Base-by-base conservation (phyloP, 2,329 filamentous ascomycete species). In the Paecilomyces dactylethromorphus region DNA sequence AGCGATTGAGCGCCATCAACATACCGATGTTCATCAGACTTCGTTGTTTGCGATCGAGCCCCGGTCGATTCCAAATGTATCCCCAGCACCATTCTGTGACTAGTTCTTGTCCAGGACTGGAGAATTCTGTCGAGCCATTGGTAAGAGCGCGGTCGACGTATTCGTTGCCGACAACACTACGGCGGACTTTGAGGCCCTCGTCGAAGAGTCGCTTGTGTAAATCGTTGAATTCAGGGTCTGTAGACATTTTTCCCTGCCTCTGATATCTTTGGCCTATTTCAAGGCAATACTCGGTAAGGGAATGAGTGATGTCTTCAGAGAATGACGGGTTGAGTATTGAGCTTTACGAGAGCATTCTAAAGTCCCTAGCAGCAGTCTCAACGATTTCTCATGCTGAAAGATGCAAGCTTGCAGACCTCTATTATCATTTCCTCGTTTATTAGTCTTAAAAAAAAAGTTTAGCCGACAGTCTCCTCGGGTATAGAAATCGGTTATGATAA, bases 61-160 rank as follows among this genome's bases (percentile, higher is more conserved):
- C 86, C 0, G 84, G 84, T 7, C 86, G 80, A 3, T 82, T 82
- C 86, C 86, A 89, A 26, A 82, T 80, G 59, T 80, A 80, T 13
- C 85, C 85, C 86, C 85, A 88, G 73, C 82, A 84, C 68, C 79
- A 83, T 71, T 87, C 85, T 0, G 85, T 87, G 1, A 86, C 81
- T 39, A 86, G 77, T 63, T 87, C 82, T 70, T 88, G 85, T 64
- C 83, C 82, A 0, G 85, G 82, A 45, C 77, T 74, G 1, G 83
- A 78, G 70, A 87, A 88, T n/a, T 83, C 80, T 10, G 80, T 82
- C 0, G 82, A 78, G 2, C 81, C 82, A 58, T 81, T 81, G n/a
- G 75, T 74, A 10, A 87, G 75, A 1, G 85, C 80, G 3, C 74
- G 75, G 65, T 86, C 79, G 57, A 88, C 85, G 64, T 87, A 86